Evolutionary conservation across 257 asterid species (phyloP), one percentile per base, ranked within the genome.

Genomic region (Nemophila menziesii): DNA sequence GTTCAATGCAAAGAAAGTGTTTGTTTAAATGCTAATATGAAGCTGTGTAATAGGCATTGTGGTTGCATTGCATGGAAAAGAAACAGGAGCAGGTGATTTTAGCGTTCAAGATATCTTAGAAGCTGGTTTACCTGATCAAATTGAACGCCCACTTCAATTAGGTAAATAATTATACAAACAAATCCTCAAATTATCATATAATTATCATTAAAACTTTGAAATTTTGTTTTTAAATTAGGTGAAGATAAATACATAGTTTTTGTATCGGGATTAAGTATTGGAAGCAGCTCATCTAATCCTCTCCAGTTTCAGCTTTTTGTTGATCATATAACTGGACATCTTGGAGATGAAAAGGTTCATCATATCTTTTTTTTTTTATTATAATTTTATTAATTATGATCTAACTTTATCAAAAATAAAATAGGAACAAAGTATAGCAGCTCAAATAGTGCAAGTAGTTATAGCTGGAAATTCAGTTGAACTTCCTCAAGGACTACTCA

Each of bases 241-340:
- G 94, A 84, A 58, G 98, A 90, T 66, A 90, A 85, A 58, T 79
- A 64, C 62, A 92, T 79, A 43, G 82, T 81, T 55, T 72, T 90
- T 43, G 63, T 81, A 48, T 90, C 98, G 66, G 96, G 96, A 49
- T 62, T 85, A 73, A 72, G 82, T 56, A 72, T 81, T 49, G 96
- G 96, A 60, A 66, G 80, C 69, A 70, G 78, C 71, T 50, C 72
- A 11, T 71, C 83, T 51, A 81, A 78, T 77, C 98, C 98, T 57
- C 87, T 90, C 48, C 79, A 69, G 44, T 79, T 77, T 58, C 96
- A 90, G 77, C 98, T 90, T 58, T 65, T 90, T 46, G 77, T 90
- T 22, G 98, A 90, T 71, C 96, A 90, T 58, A 71, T 90, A 57
- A 85, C 98, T 57, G 98, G 98, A 43, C 96, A 90, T 79, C 74